Base-by-base conservation (phyloP, 345 rosid genomes). In the Populus ilicifolia region DNA sequence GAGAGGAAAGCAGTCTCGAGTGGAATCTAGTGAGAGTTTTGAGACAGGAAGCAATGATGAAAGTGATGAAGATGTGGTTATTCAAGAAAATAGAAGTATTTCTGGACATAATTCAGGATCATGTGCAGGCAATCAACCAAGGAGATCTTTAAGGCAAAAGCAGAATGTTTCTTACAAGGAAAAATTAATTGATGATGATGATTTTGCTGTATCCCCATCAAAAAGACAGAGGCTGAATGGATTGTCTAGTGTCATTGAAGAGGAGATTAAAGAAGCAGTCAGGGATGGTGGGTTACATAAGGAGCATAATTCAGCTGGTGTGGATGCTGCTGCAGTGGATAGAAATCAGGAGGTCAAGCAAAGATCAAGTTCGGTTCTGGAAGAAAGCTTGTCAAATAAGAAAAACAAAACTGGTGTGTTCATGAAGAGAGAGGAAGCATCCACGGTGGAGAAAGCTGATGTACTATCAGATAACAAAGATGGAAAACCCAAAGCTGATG, bases 101-200 rank as follows among this genome's bases (percentile, higher is more conserved):
- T 73, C 73, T 46, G 65, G 77, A 52, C 75, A 35, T 71, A 79
- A 78, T 77, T 71, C 69, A 75, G 72, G 70, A 25, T 35, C 63
- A 12, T 56, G 74, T 83, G 74, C 43, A 59, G 80, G 75, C 41
- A 74, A 56, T 70, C 80, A 77, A 41, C 56, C 72, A 66, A 84
- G 92, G 82, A 87, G 82, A 81, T 88, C 94, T 71, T 72, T 83
- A 59, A 87, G 93, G 86, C 83, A 71, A 61, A 87, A 80, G 79
- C 90, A 84, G 73, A 76, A 75, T 16, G 77, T 81, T 64, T 83
- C 84, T 69, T 81, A 76, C 67, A 59, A 76, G 54, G 88, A 86
- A 76, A 80, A 84, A 7, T 46, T 75, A 61, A 66, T 68, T 46
- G 74, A 71, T 67, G 85, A 78, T 43, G 85, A 80, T 75, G 87